Percentiles rank a stretch among this genome's conserved stretches.
Conservation (phyloP, 1,139 yeast genomes). For the Suhomyces bokatorum region DNA sequence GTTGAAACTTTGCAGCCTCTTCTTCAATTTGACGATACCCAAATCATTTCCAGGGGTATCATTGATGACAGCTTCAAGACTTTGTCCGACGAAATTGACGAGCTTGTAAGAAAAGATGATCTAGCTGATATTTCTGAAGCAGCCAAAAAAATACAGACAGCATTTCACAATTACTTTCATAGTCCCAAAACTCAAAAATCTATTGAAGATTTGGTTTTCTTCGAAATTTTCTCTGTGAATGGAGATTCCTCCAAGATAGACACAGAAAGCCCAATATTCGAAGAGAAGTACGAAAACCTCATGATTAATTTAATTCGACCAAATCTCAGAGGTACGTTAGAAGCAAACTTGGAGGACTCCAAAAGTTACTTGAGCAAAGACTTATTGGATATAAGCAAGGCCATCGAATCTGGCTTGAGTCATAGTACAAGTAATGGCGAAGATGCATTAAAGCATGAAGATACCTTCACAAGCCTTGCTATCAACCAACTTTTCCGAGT, state of each 20-base stretch:
- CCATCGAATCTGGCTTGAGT: background rate
- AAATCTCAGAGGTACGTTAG: conserved; percentile 34
- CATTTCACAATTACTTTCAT: conserved; percentile 16
- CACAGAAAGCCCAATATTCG: conserved; percentile 20
- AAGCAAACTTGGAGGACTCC: conserved; percentile 34
- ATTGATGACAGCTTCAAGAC: background rate
- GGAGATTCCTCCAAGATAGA: conserved; percentile 26
- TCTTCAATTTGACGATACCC: background rate
- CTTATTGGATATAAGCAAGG: background rate
- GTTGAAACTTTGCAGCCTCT: background rate
- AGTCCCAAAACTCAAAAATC: conserved; percentile 23
- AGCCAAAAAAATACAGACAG: background rate
- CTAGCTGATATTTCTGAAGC: background rate
- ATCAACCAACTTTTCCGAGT: conserved; percentile 62
- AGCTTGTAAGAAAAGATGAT: background rate
- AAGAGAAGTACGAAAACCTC: conserved; percentile 42
- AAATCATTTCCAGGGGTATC: background rate
- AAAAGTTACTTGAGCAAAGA: conserved; percentile 29
- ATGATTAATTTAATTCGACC: conserved; percentile 45
- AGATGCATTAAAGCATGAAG: background rate
- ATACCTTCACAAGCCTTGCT: conserved; percentile 44
- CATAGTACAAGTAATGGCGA: background rate
- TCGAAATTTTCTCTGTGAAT: conserved; percentile 40
- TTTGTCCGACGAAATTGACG: background rate
- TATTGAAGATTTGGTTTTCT: conserved; percentile 32